Evolutionary conservation across 257 asterid genomes (phyloP), one percentile per base, ranked within the genome.

Genomic region (Jacaranda mimosifolia): DNA sequence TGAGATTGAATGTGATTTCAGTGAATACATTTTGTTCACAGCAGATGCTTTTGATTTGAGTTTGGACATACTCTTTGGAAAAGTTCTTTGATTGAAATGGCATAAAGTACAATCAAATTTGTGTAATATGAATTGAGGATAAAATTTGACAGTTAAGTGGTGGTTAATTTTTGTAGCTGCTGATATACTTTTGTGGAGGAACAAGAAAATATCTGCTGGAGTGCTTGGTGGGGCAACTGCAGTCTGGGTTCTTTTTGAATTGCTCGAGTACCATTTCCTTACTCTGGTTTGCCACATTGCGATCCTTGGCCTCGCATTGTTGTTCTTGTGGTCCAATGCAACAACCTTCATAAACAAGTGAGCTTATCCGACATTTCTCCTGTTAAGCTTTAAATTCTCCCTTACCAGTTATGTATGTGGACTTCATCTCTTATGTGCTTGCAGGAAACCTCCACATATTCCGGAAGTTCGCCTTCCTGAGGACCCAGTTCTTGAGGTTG

Each of bases 111-210:
- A 36, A 26, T 39, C 9, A 13, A 19, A 45, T 49, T 19, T 40
- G 14, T 63, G 3, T 45, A 56, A 48, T 52, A 43, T 18, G 6
- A 3, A 7, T 69, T n/a, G 51, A 55, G 32, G 40, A 63, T 48
- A 18, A 9, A 57, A 26, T 63, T 46, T 86, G 62, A 78, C 70
- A 70, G 49, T 48, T 36, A 53, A 76, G 51, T 49, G 66, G 48
- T 55, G 32, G 36, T 26, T 56, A 45, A 63, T 51, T 80, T 73
- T 11, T 78, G 81, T 80, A 94, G 98, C 97, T 83, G 97, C 98
- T 75, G 99, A 95, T 85, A 76, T 95, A 42, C 84, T 95, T 79
- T 77, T 90, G 89, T 95, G 99, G 99, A 91, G 97, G 88, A 88
- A 92, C 85, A 95, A 95, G 91, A 90, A 85, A 80, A 70, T 89